These are phyloP conservation scores for Beverwykella pulmonaria DNA, from an alignment of 495 filamentous ascomycete genomes.

Conservation along the genomic window DNA sequence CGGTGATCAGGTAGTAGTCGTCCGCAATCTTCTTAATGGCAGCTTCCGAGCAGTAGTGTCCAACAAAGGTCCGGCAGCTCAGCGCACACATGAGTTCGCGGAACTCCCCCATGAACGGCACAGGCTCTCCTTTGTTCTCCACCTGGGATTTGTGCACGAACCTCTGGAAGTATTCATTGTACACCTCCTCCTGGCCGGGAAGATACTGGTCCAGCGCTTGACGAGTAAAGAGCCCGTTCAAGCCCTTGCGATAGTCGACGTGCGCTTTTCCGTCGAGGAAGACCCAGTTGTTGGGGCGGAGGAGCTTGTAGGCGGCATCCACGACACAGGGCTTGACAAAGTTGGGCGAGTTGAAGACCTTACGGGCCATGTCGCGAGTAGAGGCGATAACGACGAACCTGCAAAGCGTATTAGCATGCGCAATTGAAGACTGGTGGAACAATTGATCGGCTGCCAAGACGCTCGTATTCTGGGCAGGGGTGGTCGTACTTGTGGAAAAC, in stretches of 20 bases:
- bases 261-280: conserved; percentile 95
- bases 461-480: not conserved
- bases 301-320: conserved; percentile 90
- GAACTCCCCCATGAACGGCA: conserved; percentile 89
- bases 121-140: conserved; percentile 66
- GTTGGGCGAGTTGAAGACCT: conserved; percentile 91
- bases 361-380: conserved; percentile 91
- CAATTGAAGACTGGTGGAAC: not conserved
- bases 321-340: conserved; percentile 98
- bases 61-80: conserved; percentile 93
- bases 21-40: conserved; percentile 93
- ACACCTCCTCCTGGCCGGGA: conserved; percentile 88
- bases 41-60: conserved; percentile 88
- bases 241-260: conserved; percentile 94
- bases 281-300: conserved; percentile 92
- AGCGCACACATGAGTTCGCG: conserved; percentile 95
- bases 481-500: conserved; percentile 94
- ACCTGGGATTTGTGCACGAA: conserved; percentile 74
- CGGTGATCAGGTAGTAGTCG: conserved; percentile 96
- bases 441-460: not conserved
- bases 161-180: conserved; percentile 78
- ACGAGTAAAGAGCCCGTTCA: conserved; percentile 93
- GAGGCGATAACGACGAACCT: conserved; percentile 98
- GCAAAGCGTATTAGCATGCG: conserved; percentile 1
- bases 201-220: conserved; percentile 85